Evolutionary conservation across 208 protist genomes (phyloP).

Genomic region (Trypanosomatidae sp.): DNA sequence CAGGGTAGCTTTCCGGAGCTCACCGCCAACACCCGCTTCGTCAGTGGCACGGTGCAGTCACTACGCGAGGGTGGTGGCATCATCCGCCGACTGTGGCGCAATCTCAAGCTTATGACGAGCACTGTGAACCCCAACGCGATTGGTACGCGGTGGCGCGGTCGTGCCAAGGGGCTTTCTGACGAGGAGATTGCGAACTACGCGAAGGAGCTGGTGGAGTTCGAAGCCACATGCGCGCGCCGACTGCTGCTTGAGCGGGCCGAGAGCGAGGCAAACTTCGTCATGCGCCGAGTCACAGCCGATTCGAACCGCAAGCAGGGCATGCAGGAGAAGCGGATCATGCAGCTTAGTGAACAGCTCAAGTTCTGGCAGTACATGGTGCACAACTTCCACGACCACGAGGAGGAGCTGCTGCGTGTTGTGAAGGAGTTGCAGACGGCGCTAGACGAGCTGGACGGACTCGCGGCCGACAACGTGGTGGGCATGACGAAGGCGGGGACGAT

Average conservation of each 20-base stretch:
- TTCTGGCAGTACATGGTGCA: slow-evolving; percentile 94
- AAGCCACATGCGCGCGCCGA: slow-evolving; percentile 76
- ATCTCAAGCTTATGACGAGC: slow-evolving; percentile 16
- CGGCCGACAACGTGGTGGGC: slow-evolving; percentile 39
- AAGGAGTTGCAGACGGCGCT: slow-evolving; percentile 62
- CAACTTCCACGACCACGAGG: slow-evolving; percentile 93
- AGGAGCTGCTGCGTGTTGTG: slow-evolving; percentile 78
- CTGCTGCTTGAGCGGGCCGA: slow-evolving; percentile 84
- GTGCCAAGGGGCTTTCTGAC: slow-evolving; percentile 70
- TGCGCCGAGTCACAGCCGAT: slow-evolving; percentile 86
- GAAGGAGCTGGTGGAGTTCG: slow-evolving; percentile 90
- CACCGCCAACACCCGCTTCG: slow-evolving; percentile 73
- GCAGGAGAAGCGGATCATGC: slow-evolving; percentile 83
- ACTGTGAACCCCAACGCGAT: slow-evolving; percentile 85
- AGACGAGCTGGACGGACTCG: slow-evolving; percentile 82
- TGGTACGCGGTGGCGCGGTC: slow-evolving; percentile 84
- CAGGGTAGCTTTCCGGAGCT: slow-evolving; percentile 82
- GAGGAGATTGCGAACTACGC: slow-evolving; percentile 89
- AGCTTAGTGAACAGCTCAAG: slow-evolving; percentile 89
- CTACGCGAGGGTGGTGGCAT: slow-evolving; percentile 51
- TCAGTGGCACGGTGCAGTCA: slow-evolving; percentile 77
- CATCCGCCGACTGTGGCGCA: slow-evolving; percentile 36
- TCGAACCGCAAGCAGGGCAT: slow-evolving; percentile 86
- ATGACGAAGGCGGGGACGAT: slow-evolving; percentile 79
- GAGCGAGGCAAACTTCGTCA: slow-evolving; percentile 84